Evolutionary conservation across 106 monocot genomes (phyloP), one percentile per base, ranked within the genome.

Genomic region (Chionographis japonica): DNA sequence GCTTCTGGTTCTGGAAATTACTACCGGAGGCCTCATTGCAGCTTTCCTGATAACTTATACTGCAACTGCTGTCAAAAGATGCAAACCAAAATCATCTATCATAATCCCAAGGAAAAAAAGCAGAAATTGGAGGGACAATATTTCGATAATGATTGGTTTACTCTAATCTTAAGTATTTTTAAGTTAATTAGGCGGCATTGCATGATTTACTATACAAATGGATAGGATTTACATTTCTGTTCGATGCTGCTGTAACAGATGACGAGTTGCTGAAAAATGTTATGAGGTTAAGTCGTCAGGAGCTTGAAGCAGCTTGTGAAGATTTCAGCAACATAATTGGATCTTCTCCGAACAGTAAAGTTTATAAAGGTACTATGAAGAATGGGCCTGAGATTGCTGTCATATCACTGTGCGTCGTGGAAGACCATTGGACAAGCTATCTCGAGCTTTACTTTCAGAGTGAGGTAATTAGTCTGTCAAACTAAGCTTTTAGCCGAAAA

Each of bases 281-380:
- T 17, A 12, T 56, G 57, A 83, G 72, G 61, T 74, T 87, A 67
- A 97, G 77, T 42, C 75, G 84, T 8, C 82, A 83, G 42, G 86
- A 86, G 55, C 89, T 97, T 66, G 92, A 92, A 73, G 74, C 76
- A 67, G 92, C 97, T 40, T 97, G 97, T 68, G 97, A 92, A 78
- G 97, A 92, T 77, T 97, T 97, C 69, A 97, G 97, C 75, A 97
- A 97, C 57, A 92, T 97, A 43, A 97, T 97, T 50, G 84, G 97
- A 8, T 89, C 92, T 66, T 89, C 87, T 67, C 58, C 80, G 50
- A 76, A 87, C n/a, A 89, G 70, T 62, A 60, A 75, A 57, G 78
- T 97, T 36, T 97, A 90, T 42, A 97, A 97, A 79, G 97, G 97
- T 17, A 97, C 78, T 51, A 65, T 97, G 78, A 83, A 85, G 64